Evolutionary conservation across 2,329 filamentous ascomycete genomes (phyloP).

Genomic region (Mollisiaceae sp.): DNA sequence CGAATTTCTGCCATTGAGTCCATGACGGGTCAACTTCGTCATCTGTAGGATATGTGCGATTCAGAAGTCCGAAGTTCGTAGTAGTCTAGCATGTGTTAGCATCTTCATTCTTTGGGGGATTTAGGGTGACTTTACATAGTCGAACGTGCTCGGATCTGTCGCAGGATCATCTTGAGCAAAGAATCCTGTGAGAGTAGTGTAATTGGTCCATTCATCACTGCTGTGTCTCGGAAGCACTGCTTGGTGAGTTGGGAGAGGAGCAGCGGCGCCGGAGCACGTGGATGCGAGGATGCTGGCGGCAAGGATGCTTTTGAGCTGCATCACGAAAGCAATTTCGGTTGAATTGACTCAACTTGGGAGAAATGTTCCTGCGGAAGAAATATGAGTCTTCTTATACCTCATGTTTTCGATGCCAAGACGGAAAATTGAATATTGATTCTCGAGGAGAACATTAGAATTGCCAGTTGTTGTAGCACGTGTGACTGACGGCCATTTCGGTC

Average conservation of each 20-base stretch:
- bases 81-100: slow-evolving; percentile 50
- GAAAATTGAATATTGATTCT: neutral
- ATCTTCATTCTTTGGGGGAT: neutral
- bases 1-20: slow-evolving; percentile 70
- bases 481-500: neutral
- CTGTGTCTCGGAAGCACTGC: slow-evolving; percentile 9
- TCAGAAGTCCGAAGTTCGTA: slow-evolving; percentile 69
- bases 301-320: slow-evolving; percentile 7
- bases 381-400: neutral
- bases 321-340: slow-evolving; percentile 4
- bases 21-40: slow-evolving; percentile 47
- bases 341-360: slow-evolving; percentile 1
- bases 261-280: neutral
- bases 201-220: slow-evolving; percentile 51
- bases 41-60: slow-evolving; percentile 65
- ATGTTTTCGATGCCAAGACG: neutral
- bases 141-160: slow-evolving; percentile 62
- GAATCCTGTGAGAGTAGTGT: slow-evolving; percentile 64
- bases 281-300: neutral
- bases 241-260: slow-evolving; percentile 12
- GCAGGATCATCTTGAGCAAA: slow-evolving; percentile 66
- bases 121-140: slow-evolving; percentile 59
- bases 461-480: slow-evolving; percentile 16
- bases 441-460: neutral
- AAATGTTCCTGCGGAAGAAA: neutral